phyloP scores from a whole-genome alignment of 257 asterid genomes.

The Nicotiana obtusifolia region DNA sequence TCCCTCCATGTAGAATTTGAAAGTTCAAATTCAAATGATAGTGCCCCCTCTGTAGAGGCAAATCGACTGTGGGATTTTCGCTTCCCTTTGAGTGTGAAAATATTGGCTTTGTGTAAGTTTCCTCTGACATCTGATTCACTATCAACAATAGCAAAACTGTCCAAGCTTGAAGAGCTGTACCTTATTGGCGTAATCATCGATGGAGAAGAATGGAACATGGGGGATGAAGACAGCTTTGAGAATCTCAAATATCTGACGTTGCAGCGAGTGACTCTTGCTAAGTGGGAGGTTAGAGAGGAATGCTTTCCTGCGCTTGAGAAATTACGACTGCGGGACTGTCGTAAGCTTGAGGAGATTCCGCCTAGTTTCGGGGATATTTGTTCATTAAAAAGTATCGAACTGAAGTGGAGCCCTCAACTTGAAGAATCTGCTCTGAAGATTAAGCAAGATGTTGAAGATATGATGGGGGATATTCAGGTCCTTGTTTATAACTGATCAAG shows the following conservation, averaged over 20 bases:
- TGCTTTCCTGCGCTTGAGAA: not conserved
- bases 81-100: too few species aligned
- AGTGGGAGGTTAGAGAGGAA: not conserved
- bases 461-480: not conserved
- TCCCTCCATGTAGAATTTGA: too few species aligned
- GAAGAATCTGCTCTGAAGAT: not conserved
- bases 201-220: not conserved
- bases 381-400: not conserved
- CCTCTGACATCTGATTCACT: too few species aligned
- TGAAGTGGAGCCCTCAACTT: not conserved
- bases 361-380: not conserved
- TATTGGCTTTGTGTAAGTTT: too few species aligned
- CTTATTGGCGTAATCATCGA: accelerated
- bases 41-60: too few species aligned
- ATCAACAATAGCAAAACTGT: too few species aligned
- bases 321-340: not conserved
- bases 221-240: not conserved
- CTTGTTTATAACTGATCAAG: not conserved
- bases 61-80: too few species aligned
- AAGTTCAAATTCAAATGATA: too few species aligned
- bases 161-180: not conserved
- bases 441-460: not conserved
- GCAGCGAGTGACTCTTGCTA: not conserved
- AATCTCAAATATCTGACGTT: not conserved
- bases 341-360: not conserved